Evolutionary conservation across 2,329 filamentous ascomycete species (phyloP).

Genomic region (Samsoniella hepiali): DNA sequence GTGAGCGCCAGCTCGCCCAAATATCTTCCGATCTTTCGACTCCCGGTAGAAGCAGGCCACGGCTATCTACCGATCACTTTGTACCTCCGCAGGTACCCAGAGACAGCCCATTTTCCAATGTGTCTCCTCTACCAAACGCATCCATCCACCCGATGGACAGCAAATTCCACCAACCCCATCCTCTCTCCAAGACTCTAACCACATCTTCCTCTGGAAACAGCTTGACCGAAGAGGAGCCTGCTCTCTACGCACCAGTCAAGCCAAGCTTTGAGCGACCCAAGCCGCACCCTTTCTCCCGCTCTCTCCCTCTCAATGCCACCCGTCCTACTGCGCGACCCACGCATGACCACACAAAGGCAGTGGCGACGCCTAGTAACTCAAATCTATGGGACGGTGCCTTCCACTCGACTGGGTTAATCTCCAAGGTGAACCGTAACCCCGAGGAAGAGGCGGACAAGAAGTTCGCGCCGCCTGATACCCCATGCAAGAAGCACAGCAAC

Average conservation of each 20-base stretch:
- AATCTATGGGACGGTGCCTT: conserved; percentile 75
- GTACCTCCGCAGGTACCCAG: conserved; percentile 59
- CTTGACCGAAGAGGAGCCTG: conserved; percentile 62
- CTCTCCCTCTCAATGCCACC: conserved; percentile 38
- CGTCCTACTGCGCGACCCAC: conserved; percentile 31
- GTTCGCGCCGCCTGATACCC: conserved; percentile 83
- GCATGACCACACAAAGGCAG: conserved; percentile 30
- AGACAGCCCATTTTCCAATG: conserved; percentile 62
- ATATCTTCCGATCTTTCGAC: conserved; percentile 53
- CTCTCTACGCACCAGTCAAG: conserved; percentile 31
- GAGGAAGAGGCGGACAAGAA: conserved; percentile 63
- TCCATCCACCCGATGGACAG: conserved; percentile 49
- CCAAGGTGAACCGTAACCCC: conserved; percentile 84
- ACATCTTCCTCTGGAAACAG: conserved; percentile 83
- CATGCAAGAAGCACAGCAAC: conserved; percentile 81
- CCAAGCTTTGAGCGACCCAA: conserved; percentile 26
- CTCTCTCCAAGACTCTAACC: conserved; percentile 80
- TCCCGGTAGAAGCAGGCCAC: conserved; percentile 61
- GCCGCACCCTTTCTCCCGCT: conserved; percentile 37
- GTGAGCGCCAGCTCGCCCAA: conserved; percentile 53
- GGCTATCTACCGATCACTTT: conserved; percentile 77
- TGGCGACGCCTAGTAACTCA: conserved; percentile 45
- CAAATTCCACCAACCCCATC: conserved; percentile 63
- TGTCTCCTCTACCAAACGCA: conserved; percentile 50
- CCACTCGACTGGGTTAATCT: conserved; percentile 90